phyloP scores from a whole-genome alignment of 371 early-diverging fungal genomes.

The Haplosporangium sp. region DNA sequence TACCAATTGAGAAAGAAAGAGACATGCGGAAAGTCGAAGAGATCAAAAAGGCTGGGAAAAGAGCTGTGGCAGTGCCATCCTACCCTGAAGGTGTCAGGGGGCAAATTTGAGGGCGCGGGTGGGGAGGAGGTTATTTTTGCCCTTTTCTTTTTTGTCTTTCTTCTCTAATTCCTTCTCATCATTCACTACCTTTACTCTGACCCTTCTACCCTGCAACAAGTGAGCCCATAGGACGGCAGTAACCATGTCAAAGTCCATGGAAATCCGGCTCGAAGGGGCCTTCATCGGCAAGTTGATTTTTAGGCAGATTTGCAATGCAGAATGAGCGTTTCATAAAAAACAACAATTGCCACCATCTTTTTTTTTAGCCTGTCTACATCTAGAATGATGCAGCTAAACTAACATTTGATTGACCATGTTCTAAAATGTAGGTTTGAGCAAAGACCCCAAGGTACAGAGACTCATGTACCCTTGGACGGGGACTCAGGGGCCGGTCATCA shows the following conservation, averaged over 20 bases:
- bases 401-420: too few relatives aligned
- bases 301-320: background rate
- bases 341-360: background rate
- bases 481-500: slow-evolving; percentile 40
- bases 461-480: slow-evolving; percentile 54
- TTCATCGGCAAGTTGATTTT: slow-evolving; percentile 32
- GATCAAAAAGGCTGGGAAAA: background rate
- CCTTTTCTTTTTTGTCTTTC: background rate
- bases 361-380: too few relatives aligned
- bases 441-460: slow-evolving; percentile 31
- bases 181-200: background rate
- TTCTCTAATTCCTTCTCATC: background rate
- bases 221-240: background rate
- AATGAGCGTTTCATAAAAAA: background rate
- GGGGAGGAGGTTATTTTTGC: too few relatives aligned
- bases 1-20: background rate
- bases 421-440: slow-evolving; percentile 19
- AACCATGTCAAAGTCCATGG: slow-evolving; percentile 41
- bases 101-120: too few relatives aligned
- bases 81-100: background rate
- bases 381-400: too few relatives aligned
- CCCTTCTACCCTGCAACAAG: background rate
- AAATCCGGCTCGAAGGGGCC: slow-evolving; percentile 42
- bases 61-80: slow-evolving; percentile 16
- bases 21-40: too few relatives aligned